These are phyloP conservation scores for Plectranthus barbatus DNA, from an alignment of 257 asterid genomes.

Conservation along the genomic window DNA sequence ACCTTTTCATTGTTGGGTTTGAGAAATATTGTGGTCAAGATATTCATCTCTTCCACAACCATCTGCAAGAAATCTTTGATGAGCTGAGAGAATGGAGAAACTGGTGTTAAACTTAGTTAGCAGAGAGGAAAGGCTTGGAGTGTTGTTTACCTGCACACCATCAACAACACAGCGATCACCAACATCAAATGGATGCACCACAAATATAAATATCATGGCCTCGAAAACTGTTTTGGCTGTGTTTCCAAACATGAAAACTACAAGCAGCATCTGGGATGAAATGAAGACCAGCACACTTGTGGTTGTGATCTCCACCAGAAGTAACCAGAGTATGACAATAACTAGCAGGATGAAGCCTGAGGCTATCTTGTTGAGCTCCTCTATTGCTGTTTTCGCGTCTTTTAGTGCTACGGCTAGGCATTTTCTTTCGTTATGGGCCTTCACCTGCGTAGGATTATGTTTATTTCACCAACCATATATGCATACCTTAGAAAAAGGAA, in stretches of 20 bases:
- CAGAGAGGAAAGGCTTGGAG: not conserved
- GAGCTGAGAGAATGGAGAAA: not conserved
- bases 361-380: conserved; percentile 47
- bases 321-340: conserved; percentile 46
- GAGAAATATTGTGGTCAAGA: conserved; percentile 60
- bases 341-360: conserved; percentile 32
- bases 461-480: not conserved
- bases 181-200: conserved; percentile 59
- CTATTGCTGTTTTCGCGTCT: conserved; percentile 55
- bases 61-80: conserved; percentile 33
- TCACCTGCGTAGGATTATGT: conserved; percentile 20
- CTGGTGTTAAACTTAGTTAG: no score
- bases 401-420: conserved; percentile 45
- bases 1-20: conserved; percentile 50
- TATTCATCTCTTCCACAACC: conserved; percentile 72
- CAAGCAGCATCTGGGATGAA: conserved; percentile 48
- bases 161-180: conserved; percentile 66
- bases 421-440: conserved; percentile 48
- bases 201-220: conserved; percentile 43
- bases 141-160: conserved; percentile 33
- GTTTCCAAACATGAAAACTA: conserved; percentile 53
- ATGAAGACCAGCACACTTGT: conserved; percentile 39
- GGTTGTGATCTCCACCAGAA: conserved; percentile 45
- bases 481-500: not conserved
- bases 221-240: conserved; percentile 35